phyloP scores from a whole-genome alignment of 805 yeast species.

The Candida tammaniensis region DNA sequence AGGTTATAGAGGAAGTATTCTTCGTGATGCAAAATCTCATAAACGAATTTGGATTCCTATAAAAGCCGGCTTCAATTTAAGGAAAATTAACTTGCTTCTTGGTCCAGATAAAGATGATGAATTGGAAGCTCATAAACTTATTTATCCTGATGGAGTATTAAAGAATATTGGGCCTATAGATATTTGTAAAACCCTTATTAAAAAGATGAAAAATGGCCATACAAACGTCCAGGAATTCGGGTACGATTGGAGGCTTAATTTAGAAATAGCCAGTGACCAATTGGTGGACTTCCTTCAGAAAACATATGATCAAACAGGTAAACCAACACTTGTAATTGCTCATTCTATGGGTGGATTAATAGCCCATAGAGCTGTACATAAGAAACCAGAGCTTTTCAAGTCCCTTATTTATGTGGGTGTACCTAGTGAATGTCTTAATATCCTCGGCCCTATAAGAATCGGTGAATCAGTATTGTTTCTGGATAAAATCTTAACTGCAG shows the following conservation, averaged over 20 bases:
- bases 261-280: constrained; percentile 51
- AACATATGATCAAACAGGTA: constrained; percentile 47
- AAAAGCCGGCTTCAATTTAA: constrained; percentile 76
- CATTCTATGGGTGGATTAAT: constrained; percentile 95
- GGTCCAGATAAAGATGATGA: constrained; percentile 79
- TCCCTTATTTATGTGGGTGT: constrained; percentile 80
- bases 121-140: constrained; percentile 43
- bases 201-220: constrained; percentile 54
- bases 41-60: constrained; percentile 84
- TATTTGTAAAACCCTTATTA: constrained; percentile 59
- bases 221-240: constrained; percentile 72
- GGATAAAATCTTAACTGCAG: constrained; percentile 72
- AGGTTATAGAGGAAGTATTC: constrained; percentile 82
- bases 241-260: constrained; percentile 90
- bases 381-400: constrained; percentile 63
- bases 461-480: constrained; percentile 80
- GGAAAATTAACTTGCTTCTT: constrained; percentile 64
- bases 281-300: constrained; percentile 47
- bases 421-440: constrained; percentile 81
- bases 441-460: constrained; percentile 78
- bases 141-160: constrained; percentile 74
- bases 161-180: constrained; percentile 88
- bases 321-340: constrained; percentile 70
- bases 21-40: constrained; percentile 61
- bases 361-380: constrained; percentile 74